Base-by-base conservation (phyloP, 345 rosid genomes). In the Gossypium raimondii region DNA sequence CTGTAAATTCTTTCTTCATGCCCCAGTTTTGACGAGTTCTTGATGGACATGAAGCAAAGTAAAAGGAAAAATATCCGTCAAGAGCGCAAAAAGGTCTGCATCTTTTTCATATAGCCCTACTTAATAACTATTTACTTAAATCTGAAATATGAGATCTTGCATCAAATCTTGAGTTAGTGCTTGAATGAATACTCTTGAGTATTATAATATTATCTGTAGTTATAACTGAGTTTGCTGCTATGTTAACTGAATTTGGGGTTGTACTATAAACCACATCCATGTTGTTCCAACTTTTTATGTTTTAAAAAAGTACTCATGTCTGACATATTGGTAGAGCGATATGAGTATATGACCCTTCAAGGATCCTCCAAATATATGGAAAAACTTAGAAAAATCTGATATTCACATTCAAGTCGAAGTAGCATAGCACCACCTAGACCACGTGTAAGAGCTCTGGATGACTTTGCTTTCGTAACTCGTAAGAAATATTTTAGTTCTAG, bases 31-130 rank as follows among this genome's bases (percentile, higher is more conserved):
- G 97, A 94, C 79, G 97, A 92, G 77, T 92, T 94, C 79, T 84
- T 92, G 88, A 92, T 92, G 97, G 97, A 92, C 84, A 84, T 92
- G 97, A 92, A 87, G 87, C 94, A 89, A 78, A 90, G 80, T 82
- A 94, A 94, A 82, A 87, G 98, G 81, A 90, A 92, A 87, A 88
- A 90, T 82, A 86, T 94, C 48, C 91, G 93, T 67, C 95, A 94
- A 65, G 69, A 65, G 69, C 69, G 69, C 69, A 65, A 65, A 44
- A 65, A 65, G 98, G 98, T 92, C 71, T 63, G 29, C 34, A 12
- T 80, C 56, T 67, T 25, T 70, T 51, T n/a, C 9, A 48, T 51
- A 11, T 51, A n/a, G 17, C 9, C 52, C 11, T 16, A 70, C 61
- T 58, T 18, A 7, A 58, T 72, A 38, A 58, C 75, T 9, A 9